Conservation (phyloP, 2,329 filamentous ascomycete genomes). For the Penicillium fuscoglaucum region DNA sequence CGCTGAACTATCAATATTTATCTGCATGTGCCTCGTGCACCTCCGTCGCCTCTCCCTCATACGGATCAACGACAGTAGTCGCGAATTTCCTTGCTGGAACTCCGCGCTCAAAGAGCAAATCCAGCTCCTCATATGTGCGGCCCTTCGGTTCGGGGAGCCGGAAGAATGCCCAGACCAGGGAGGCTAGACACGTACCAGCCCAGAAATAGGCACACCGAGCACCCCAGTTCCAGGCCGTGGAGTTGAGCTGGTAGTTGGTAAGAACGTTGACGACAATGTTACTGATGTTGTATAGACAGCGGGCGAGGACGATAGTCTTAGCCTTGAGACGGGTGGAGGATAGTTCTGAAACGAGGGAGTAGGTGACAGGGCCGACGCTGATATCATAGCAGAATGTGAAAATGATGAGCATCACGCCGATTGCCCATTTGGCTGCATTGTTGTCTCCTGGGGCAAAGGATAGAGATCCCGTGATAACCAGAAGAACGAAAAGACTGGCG, state of each 20-base stretch:
- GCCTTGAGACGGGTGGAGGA: conserved; percentile 54
- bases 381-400: conserved; percentile 54
- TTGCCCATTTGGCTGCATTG: conserved; percentile 38
- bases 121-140: conserved; percentile 45
- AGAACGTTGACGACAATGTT: conserved; percentile 47
- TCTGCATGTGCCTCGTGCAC: not conserved
- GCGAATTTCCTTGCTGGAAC: conserved; percentile 44
- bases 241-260: conserved; percentile 35
- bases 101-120: conserved; percentile 43
- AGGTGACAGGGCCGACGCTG: conserved; percentile 56
- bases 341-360: conserved; percentile 53
- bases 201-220: conserved; percentile 46
- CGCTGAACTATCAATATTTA: not conserved
- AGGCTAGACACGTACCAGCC: conserved; percentile 37
- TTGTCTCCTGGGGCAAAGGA: conserved; percentile 28
- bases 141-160: conserved; percentile 47
- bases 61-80: conserved; percentile 35
- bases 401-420: conserved; percentile 48
- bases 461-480: conserved; percentile 32
- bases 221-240: conserved; percentile 41
- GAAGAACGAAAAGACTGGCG: conserved; percentile 26
- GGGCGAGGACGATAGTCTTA: conserved; percentile 56
- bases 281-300: conserved; percentile 51
- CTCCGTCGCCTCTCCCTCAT: conserved; percentile 9
- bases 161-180: conserved; percentile 46